Conservation (phyloP, 306 rosid genomes). For the Cucumis hystrix region DNA sequence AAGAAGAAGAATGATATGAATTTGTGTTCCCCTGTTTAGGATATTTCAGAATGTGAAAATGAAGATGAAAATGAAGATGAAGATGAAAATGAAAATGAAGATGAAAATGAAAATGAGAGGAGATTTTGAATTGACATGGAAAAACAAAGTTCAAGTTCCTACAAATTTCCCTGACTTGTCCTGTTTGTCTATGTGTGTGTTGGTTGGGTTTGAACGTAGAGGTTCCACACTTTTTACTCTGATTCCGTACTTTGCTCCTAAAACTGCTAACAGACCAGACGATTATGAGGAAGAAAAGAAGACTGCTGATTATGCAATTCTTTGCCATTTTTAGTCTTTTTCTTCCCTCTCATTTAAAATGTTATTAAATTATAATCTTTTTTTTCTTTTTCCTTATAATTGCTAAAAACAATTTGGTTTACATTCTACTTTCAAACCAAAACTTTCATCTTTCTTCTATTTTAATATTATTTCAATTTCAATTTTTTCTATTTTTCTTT, state of each 20-base stretch:
- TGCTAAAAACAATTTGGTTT: neutral
- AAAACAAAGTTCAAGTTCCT: constrained; percentile 24
- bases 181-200: neutral
- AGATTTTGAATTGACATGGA: constrained; percentile 30
- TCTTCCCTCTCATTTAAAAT: neutral
- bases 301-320: constrained; percentile 23
- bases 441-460: neutral
- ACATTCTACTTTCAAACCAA: neutral
- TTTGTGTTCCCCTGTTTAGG: neutral
- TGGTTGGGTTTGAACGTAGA: constrained; percentile 28
- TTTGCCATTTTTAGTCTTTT: constrained; percentile 19
- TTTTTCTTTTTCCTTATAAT: neutral
- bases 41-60: constrained; percentile 19
- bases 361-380: neutral
- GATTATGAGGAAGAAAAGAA: constrained; percentile 26
- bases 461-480: neutral
- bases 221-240: constrained; percentile 31
- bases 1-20: constrained; percentile 5
- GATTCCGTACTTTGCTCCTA: constrained; percentile 62
- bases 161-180: constrained; percentile 11
- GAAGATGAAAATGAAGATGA: too few species aligned
- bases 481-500: too few species aligned
- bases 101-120: neutral
- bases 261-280: constrained; percentile 41
- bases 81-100: too few species aligned